Evolutionary conservation across 257 asterid genomes (phyloP).

Genomic region (Penstemon newberryi): DNA sequence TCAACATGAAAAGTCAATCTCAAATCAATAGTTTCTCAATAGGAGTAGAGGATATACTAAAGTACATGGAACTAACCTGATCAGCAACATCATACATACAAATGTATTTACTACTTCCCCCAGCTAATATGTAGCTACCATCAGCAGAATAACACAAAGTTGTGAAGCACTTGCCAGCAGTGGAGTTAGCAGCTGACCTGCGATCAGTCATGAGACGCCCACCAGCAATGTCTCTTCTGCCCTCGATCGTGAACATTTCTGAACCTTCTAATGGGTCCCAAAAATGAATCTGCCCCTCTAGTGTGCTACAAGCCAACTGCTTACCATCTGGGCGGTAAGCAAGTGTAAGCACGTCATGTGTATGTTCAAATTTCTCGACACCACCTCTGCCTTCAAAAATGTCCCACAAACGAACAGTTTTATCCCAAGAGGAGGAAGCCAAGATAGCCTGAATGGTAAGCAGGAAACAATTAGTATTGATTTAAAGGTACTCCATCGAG

Average conservation of each 20-base stretch:
- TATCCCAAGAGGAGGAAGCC: constrained; percentile 99
- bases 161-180: constrained; percentile 92
- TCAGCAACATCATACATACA: constrained; percentile 97
- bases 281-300: constrained; percentile 93
- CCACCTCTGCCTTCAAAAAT: constrained; percentile 92
- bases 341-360: constrained; percentile 87
- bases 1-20: neutral
- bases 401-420: constrained; percentile 92
- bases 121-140: constrained; percentile 95
- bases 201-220: constrained; percentile 99
- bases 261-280: constrained; percentile 90
- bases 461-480: constrained; percentile 3
- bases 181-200: constrained; percentile 83
- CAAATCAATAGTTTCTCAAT: neutral
- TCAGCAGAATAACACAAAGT: constrained; percentile 92
- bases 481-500: neutral
- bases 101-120: constrained; percentile 90
- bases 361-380: constrained; percentile 82
- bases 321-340: constrained; percentile 95
- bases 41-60: neutral
- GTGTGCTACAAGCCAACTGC: constrained; percentile 92
- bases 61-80: constrained; percentile 62
- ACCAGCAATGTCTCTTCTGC: constrained; percentile 96
- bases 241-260: constrained; percentile 90
- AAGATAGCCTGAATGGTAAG: constrained; percentile 54